Conservation (phyloP, 2,329 filamentous ascomycete species). For the Whalleya microplaca region DNA sequence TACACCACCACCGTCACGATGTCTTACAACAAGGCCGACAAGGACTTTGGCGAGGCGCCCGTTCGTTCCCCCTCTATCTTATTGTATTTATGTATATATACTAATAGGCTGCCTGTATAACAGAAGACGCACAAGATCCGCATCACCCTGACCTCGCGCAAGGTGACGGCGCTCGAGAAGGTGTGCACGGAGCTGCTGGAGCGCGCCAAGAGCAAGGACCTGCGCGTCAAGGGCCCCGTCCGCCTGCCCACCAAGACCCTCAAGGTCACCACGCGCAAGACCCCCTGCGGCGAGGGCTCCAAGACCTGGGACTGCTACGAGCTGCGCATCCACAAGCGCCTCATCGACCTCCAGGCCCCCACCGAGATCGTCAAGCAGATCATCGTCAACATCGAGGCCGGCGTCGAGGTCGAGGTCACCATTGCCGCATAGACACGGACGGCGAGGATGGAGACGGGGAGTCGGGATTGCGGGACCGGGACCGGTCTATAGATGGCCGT, state of each 20-base stretch:
- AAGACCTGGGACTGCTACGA: constrained; percentile 99
- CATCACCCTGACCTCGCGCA: constrained; percentile 95
- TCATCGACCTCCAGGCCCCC: constrained; percentile 96
- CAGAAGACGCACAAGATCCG: constrained; percentile 97
- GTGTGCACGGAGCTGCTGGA: constrained; percentile 98
- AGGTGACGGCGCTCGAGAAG: constrained; percentile 95
- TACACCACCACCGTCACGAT: constrained; percentile 57
- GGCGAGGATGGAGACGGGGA: constrained; percentile 2
- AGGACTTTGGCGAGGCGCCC: constrained; percentile 85
- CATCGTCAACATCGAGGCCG: constrained; percentile 94
- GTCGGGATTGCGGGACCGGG: constrained; percentile 1
- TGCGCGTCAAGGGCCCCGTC: constrained; percentile 97
- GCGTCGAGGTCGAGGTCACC: constrained; percentile 91
- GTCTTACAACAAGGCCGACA: constrained; percentile 95
- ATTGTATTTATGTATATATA: too few species aligned
- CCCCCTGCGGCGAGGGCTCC: constrained; percentile 98
- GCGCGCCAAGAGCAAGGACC: constrained; percentile 97
- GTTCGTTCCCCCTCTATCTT: constrained; percentile 54
- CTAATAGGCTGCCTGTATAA: too few species aligned
- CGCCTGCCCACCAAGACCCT: constrained; percentile 96
- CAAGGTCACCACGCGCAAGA: constrained; percentile 98
- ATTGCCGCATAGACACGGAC: constrained; percentile 71
- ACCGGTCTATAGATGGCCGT: constrained; percentile 9
- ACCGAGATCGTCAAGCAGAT: constrained; percentile 98
- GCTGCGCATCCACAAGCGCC: constrained; percentile 99